These are phyloP conservation scores for Rhizoctonia solani DNA, from an alignment of 1,284 basidiomycete genomes.

Conservation along the genomic window DNA sequence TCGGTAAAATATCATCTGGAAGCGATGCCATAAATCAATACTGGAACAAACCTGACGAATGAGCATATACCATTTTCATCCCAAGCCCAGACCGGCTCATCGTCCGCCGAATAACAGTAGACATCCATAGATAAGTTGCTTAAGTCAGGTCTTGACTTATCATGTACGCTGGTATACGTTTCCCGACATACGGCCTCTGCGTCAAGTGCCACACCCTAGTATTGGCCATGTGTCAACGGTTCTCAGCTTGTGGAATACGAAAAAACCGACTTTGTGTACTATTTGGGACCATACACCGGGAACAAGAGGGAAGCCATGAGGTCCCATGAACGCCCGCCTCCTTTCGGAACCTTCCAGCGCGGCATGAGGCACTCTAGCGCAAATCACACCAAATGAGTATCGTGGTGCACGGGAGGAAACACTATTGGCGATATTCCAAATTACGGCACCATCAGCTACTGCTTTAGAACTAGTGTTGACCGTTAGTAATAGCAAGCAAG, in stretches of 20 bases:
- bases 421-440: constrained; percentile 2
- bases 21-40: background rate
- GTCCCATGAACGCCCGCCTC: background rate
- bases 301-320: background rate
- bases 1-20: background rate
- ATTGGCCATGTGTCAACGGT: too few species aligned
- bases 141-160: background rate
- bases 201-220: constrained; percentile 19
- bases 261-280: constrained; percentile 1
- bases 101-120: background rate
- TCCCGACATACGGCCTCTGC: constrained; percentile 6
- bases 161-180: background rate
- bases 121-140: background rate
- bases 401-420: constrained; percentile 3
- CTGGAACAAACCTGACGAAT: background rate
- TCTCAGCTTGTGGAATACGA: background rate
- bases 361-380: background rate
- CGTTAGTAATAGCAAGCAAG: background rate
- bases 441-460: constrained; percentile 9
- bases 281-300: constrained; percentile 21
- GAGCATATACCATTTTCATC: background rate
- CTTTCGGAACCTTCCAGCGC: background rate
- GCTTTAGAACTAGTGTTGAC: background rate
- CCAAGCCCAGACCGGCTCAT: constrained; percentile 15
- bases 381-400: background rate